Evolutionary conservation across 208 protist species (phyloP).

Genomic region (Leishmania braziliensis): DNA sequence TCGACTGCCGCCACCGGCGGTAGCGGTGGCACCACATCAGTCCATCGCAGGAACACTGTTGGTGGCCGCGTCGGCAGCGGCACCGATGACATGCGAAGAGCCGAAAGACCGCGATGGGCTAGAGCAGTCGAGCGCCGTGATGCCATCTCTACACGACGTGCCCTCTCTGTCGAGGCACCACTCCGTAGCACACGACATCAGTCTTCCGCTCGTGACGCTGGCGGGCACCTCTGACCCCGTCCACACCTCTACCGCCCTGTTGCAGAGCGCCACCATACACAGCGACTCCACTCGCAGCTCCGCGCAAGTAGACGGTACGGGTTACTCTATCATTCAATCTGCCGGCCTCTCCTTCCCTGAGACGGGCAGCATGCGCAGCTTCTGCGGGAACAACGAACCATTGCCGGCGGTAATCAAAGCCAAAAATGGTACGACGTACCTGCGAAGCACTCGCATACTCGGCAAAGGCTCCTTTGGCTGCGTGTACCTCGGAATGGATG

Average conservation of each 20-base stretch:
- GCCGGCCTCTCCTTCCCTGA: conserved; percentile 37
- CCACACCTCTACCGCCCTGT: neutral
- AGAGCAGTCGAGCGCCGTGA: neutral
- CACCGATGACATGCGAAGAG: neutral
- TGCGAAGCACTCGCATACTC: conserved; percentile 78
- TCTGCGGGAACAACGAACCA: conserved; percentile 10
- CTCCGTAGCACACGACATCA: conserved; percentile 10
- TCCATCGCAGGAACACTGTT: neutral
- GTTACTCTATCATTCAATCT: conserved; percentile 48
- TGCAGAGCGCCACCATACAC: conserved; percentile 6
- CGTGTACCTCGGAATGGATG: conserved; percentile 89
- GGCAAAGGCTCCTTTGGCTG: conserved; percentile 86
- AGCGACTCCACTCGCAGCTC: conserved; percentile 7
- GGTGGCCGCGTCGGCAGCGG: neutral
- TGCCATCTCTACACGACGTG: neutral
- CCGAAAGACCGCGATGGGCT: neutral
- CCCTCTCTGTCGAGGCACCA: conserved; percentile 13
- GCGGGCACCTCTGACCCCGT: conserved; percentile 6
- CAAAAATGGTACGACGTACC: conserved; percentile 79
- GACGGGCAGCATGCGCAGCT: conserved; percentile 13
- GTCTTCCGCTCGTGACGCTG: conserved; percentile 17
- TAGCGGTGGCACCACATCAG: neutral
- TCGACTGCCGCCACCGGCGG: neutral
- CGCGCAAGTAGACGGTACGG: conserved; percentile 12
- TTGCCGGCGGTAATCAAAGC: conserved; percentile 64